Evolutionary conservation across 208 protist species (phyloP).

Genomic region (Acanthamoeba royreba): DNA sequence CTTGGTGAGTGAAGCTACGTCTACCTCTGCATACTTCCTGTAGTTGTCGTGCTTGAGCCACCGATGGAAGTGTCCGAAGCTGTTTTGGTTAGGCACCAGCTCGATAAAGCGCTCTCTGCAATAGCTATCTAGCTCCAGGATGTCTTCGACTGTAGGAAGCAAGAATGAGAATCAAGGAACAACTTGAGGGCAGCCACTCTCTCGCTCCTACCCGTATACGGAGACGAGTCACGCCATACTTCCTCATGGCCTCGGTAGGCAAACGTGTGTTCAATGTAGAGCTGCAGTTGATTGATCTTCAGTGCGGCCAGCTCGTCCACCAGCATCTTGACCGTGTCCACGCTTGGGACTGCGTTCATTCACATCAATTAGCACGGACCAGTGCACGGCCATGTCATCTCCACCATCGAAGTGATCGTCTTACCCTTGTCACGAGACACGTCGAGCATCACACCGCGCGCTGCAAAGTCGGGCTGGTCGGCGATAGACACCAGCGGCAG

Average conservation of each 20-base stretch:
- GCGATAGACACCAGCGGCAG: conserved; percentile 7
- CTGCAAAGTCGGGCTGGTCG: conserved; percentile 19
- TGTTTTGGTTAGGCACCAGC: conserved; percentile 43
- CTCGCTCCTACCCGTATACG: background rate
- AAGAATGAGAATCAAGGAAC: background rate
- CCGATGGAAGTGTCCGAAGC: conserved; percentile 18
- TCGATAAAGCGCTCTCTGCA: conserved; percentile 19
- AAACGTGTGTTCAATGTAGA: conserved; percentile 36
- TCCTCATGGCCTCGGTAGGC: background rate
- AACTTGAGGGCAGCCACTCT: no score
- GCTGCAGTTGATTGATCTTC: conserved; percentile 25
- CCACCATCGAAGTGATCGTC: background rate
- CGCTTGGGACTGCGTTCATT: background rate
- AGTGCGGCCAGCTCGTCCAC: background rate
- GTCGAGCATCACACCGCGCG: conserved; percentile 30
- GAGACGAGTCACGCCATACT: background rate
- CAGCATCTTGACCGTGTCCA: conserved; percentile 34
- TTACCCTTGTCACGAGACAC: conserved; percentile 16
- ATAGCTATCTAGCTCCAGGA: background rate
- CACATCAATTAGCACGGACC: background rate
- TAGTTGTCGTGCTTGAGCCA: conserved; percentile 14
- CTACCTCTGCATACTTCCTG: background rate
- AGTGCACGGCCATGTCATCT: background rate
- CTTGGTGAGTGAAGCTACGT: no score
- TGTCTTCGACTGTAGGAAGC: background rate